These are phyloP conservation scores for Pyrus pyrifolia DNA, from an alignment of 306 rosid genomes.

Conservation along the genomic window DNA sequence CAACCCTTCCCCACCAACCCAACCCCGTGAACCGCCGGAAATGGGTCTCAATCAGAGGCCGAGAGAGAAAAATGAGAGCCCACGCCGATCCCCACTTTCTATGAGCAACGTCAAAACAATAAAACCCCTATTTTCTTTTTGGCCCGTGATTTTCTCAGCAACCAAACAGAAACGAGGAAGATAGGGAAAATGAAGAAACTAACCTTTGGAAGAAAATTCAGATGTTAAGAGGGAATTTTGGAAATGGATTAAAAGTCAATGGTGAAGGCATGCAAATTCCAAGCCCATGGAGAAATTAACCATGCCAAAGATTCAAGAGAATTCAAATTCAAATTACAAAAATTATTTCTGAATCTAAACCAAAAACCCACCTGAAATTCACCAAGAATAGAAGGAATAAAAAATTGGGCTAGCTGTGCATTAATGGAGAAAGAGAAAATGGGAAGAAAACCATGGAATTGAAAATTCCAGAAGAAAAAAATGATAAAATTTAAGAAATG, in stretches of 20 bases:
- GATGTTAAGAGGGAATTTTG: not conserved
- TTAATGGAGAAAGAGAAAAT: not conserved
- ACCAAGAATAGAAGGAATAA: too few species aligned
- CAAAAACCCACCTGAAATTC: slow-evolving; percentile 3
- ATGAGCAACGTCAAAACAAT: too few species aligned
- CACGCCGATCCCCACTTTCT: too few species aligned
- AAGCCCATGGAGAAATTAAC: not conserved
- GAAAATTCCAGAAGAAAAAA: not conserved
- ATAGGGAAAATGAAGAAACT: too few species aligned
- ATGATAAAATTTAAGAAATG: not conserved
- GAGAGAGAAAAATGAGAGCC: too few species aligned
- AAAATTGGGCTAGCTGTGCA: not conserved
- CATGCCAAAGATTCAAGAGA: not conserved
- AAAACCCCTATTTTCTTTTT: too few species aligned
- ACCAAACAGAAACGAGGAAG: too few species aligned
- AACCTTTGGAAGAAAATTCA: not conserved
- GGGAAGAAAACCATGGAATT: not conserved
- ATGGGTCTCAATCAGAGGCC: too few species aligned
- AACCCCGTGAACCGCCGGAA: too few species aligned
- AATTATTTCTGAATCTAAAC: slow-evolving; percentile 18
- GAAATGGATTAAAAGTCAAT: not conserved
- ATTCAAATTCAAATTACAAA: not conserved
- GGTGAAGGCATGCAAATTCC: not conserved
- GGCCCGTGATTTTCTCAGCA: too few species aligned
- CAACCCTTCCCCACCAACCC: too few species aligned